Conservation (phyloP, 345 rosid genomes). For the Pugionium cornutum region DNA sequence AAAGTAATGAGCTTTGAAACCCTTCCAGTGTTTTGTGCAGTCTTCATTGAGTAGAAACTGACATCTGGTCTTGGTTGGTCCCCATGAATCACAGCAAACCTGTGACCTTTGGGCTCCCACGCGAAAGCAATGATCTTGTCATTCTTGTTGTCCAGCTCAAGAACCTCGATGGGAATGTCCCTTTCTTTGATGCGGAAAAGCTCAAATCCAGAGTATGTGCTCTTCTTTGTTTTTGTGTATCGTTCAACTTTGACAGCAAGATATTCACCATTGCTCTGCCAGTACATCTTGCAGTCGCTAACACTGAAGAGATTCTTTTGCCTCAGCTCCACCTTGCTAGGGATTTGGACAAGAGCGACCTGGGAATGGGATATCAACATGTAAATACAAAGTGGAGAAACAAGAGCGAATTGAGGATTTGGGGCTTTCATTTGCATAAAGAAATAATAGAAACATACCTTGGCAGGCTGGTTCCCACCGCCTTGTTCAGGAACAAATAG, state of each 20-base stretch:
- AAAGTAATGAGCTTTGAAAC: slow-evolving; percentile 81
- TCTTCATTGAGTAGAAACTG: slow-evolving; percentile 84
- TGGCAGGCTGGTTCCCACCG: slow-evolving; percentile 97
- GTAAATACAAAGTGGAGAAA: background rate
- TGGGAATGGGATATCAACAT: slow-evolving; percentile 21
- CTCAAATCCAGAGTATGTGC: slow-evolving; percentile 95
- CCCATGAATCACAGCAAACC: slow-evolving; percentile 93
- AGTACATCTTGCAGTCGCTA: slow-evolving; percentile 97
- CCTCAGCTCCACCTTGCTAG: slow-evolving; percentile 83
- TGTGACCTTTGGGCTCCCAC: slow-evolving; percentile 98
- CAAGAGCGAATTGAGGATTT: background rate
- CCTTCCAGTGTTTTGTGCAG: slow-evolving; percentile 47
- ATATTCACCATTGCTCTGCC: slow-evolving; percentile 97
- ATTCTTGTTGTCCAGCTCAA: slow-evolving; percentile 95
- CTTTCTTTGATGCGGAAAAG: slow-evolving; percentile 92
- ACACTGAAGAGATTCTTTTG: slow-evolving; percentile 95
- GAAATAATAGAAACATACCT: slow-evolving; percentile 49
- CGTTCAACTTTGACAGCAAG: slow-evolving; percentile 95
- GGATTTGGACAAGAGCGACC: slow-evolving; percentile 93
- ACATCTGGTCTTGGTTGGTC: slow-evolving; percentile 92
- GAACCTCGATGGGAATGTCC: slow-evolving; percentile 94
- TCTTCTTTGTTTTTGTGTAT: slow-evolving; percentile 90
- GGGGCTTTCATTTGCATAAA: background rate
- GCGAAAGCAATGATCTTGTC: slow-evolving; percentile 96
- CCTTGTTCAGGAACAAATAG: slow-evolving; percentile 96